Conservation (phyloP, 2,329 filamentous ascomycete genomes). For the Berkeleyomyces rouxiae region DNA sequence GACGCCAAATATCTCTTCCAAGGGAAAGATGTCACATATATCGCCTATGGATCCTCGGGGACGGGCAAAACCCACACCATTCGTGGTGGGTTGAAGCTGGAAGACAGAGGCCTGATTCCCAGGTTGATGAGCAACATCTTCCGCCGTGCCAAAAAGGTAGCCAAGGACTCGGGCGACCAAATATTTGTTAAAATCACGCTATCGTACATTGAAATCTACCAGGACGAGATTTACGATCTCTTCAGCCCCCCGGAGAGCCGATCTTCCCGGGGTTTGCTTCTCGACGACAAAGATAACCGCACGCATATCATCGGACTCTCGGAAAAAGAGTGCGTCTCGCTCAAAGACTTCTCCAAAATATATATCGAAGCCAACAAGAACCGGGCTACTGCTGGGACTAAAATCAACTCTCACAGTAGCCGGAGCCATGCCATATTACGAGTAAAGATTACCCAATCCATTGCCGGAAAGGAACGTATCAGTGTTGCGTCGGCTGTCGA, state of each 20-base stretch:
- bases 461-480: conserved; percentile 47
- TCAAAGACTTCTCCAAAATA: conserved; percentile 78
- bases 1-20: conserved; percentile 84
- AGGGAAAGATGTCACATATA: conserved; percentile 75
- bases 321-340: conserved; percentile 62
- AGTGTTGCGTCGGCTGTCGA: conserved; percentile 90
- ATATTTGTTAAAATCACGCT: conserved; percentile 59
- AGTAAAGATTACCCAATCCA: conserved; percentile 70
- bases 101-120: conserved; percentile 77
- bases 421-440: conserved; percentile 81
- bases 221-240: conserved; percentile 84
- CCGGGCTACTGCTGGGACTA: conserved; percentile 75
- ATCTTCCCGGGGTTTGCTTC: conserved; percentile 59
- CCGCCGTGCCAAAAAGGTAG: conserved; percentile 66
- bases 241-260: conserved; percentile 81
- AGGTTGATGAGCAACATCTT: conserved; percentile 73
- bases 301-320: conserved; percentile 75
- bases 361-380: conserved; percentile 90
- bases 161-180: conserved; percentile 56
- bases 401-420: conserved; percentile 82
- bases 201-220: conserved; percentile 95
- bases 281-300: conserved; percentile 74
- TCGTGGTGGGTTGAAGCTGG: conserved; percentile 74
- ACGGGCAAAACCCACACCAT: conserved; percentile 95
- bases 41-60: conserved; percentile 84